phyloP scores from a whole-genome alignment of 805 yeast species.

The Candida oleophila region DNA sequence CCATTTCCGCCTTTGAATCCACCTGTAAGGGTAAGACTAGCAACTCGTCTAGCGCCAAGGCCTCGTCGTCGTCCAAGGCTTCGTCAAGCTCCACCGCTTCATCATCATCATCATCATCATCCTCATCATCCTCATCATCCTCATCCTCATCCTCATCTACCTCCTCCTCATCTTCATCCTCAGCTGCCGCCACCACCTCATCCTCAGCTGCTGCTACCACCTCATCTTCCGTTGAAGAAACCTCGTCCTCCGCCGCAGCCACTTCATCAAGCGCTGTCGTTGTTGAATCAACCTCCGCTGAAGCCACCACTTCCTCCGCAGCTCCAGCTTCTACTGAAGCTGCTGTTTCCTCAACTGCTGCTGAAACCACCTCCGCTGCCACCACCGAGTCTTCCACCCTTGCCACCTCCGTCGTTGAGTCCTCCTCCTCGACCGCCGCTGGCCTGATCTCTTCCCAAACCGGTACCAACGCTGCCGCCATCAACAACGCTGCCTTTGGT shows the following conservation, averaged over 20 bases:
- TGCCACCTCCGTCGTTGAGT: slow-evolving; percentile 17
- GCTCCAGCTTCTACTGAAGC: slow-evolving; percentile 18
- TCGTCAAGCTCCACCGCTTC: slow-evolving; percentile 25
- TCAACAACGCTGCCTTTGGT: slow-evolving; percentile 29
- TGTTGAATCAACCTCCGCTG: slow-evolving; percentile 17
- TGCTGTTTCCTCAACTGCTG: slow-evolving; percentile 16
- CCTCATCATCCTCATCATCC: slow-evolving; percentile 32
- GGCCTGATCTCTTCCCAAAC: slow-evolving; percentile 27
- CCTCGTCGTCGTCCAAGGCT: slow-evolving; percentile 17
- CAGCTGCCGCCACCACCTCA: slow-evolving; percentile 12
- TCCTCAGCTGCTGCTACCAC: slow-evolving; percentile 21
- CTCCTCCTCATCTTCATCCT: slow-evolving; percentile 23
- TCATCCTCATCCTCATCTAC: slow-evolving; percentile 29
- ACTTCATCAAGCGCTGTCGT: slow-evolving; percentile 19
- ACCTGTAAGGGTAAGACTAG: slow-evolving; percentile 49
- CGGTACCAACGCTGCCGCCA: slow-evolving; percentile 24
- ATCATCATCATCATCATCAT: slow-evolving; percentile 19
- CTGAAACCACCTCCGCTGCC: slow-evolving; percentile 14
- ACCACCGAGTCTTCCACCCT: slow-evolving; percentile 13
- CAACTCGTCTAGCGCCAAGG: slow-evolving; percentile 21
- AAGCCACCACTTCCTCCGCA: slow-evolving; percentile 20
- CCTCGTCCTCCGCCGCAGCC: slow-evolving; percentile 17
- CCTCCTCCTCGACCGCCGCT: slow-evolving; percentile 18
- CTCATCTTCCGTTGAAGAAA: slow-evolving; percentile 18
- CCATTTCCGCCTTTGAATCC: slow-evolving; percentile 55